Base-by-base conservation (phyloP, 2,329 filamentous ascomycete genomes). In the Trichothecium roseum region DNA sequence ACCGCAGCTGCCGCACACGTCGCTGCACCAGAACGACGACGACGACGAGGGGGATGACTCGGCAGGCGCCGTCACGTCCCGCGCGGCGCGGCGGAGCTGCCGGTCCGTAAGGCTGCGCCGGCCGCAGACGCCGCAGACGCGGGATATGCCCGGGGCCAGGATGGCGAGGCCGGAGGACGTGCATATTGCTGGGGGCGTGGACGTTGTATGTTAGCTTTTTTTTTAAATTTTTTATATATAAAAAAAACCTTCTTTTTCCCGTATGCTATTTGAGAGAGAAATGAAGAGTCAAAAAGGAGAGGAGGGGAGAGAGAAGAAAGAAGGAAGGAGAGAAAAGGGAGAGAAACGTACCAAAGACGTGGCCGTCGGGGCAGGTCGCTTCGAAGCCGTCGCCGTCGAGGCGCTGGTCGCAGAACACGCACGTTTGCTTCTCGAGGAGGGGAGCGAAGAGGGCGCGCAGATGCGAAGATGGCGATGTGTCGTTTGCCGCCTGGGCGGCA, bases 121-220 rank as follows among this genome's bases (percentile, higher is more conserved):
- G 13, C 64, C 65, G 43, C 73, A 78, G 3, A 76, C 66, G 15
- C 66, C 68, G 36, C 73, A 78, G 3, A 65, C 63, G 24, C 64
- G 59, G 1, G 72, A 74, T 32, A 68, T 59, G 3, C 67, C 69
- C 0, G 72, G 72, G 2, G 60, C 63, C 39, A 71, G 56, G 41
- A 78, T 71, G 10, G 72, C 66, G 7, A 77, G 51, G 1, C 69
- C 68, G 0, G 68, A 72, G 1, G 66, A 63, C 0, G 66, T 66
- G 40, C 73, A 77, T 2, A 59, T 66, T n/a, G 66, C 69, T 71
- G 18, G 8, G 8, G 13, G 20, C 6, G 13, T 7, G 16, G 8
- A 14, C 28, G 13, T 17, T 14, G 8, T 6, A 6, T n/a, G 13
- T 7, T 30, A 7, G 16, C 13, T 30, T 30, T 30, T 30, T 17